phyloP scores from a whole-genome alignment of 2,329 filamentous ascomycete genomes.

The Pseudogymnoascus sp. region DNA sequence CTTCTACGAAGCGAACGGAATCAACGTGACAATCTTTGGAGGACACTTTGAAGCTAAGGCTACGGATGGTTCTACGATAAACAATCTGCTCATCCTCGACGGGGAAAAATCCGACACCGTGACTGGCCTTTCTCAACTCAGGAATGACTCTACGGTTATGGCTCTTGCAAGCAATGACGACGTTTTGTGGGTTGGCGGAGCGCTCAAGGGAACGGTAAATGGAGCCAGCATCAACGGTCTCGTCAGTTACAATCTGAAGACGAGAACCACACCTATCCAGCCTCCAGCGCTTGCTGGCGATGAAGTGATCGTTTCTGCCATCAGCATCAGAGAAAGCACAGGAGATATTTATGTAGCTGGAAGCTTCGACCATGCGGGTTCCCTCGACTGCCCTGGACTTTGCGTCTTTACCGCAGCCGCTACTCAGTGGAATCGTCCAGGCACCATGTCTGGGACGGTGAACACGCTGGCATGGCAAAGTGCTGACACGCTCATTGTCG shows the following conservation, averaged over 20 bases:
- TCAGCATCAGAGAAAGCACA: conserved; percentile 64
- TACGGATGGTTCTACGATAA: conserved; percentile 61
- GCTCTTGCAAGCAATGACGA: conserved; percentile 62
- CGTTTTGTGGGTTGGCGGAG: conserved; percentile 75
- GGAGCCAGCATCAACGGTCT: conserved; percentile 63
- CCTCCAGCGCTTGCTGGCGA: conserved; percentile 68
- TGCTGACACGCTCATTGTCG: conserved; percentile 64
- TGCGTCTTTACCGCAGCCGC: conserved; percentile 69
- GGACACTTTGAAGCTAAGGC: conserved; percentile 74
- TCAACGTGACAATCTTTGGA: conserved; percentile 80
- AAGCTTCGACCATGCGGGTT: conserved; percentile 74
- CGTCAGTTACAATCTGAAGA: conserved; percentile 69
- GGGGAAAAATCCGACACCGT: conserved; percentile 60
- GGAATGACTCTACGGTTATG: conserved; percentile 66
- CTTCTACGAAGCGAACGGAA: conserved; percentile 63
- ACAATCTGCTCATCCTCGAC: conserved; percentile 71
- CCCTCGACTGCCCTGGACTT: conserved; percentile 72
- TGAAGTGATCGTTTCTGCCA: conserved; percentile 67
- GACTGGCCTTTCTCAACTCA: conserved; percentile 63
- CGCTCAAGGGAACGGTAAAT: conserved; percentile 63
- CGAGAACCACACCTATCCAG: conserved; percentile 59
- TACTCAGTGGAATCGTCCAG: conserved; percentile 72
- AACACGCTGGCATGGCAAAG: conserved; percentile 70
- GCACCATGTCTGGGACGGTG: conserved; percentile 63
- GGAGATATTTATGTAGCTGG: conserved; percentile 80